Base-by-base conservation (phyloP, 1,284 basidiomycete species). In the Cutaneotrichosporon cutaneum region DNA sequence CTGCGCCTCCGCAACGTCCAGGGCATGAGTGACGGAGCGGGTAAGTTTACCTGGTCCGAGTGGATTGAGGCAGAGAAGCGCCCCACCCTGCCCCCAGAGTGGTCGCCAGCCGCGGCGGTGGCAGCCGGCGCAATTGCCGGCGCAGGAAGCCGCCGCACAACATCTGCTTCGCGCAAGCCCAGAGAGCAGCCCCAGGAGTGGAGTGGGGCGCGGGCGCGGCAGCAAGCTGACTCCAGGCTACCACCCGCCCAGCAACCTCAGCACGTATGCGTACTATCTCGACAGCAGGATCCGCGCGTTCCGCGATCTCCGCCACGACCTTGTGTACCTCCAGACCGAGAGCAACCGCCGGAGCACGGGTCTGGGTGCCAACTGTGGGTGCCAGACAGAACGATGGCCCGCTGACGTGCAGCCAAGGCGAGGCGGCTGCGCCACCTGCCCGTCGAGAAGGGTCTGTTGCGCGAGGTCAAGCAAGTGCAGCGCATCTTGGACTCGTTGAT, bases 401-500 rank as follows among this genome's bases (percentile, higher is more conserved):
- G 39, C 51, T 54, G 16, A 39, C 18, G 4, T 6, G 1, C 56
- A 76, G 73, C 72, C 11, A 77, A 77, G 73, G 75, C 79, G 3
- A 82, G 90, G 68, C 91, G 96, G 72, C 79, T 99, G 68, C 84
- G 95, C 62, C 85, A 89, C 44, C 88, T 99, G 85, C 90, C 90
- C 0, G 95, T 99, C 18, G 95, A 99, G 75, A 97, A 96, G 78
- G 95, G 96, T 4, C 80, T 99, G 56, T 78, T 99, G 62, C 84
- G 94, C 62, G 96, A 99, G 80, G 96, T 94, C 7, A 90, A 88
- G 76, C 85, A 87, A 50, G 90, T 98, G 1, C 95, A 99, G 78
- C 85, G 84, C 68, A 88, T 94, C 83, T 88, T 97, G 70, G 91
- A 93, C 75, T 77, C 89, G 0, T 82, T 98, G 67, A 84, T 95